Percentiles rank a stretch among this genome's conserved stretches.
Conservation (phyloP, 495 filamentous ascomycete species). For the Penicillium nucicola region DNA sequence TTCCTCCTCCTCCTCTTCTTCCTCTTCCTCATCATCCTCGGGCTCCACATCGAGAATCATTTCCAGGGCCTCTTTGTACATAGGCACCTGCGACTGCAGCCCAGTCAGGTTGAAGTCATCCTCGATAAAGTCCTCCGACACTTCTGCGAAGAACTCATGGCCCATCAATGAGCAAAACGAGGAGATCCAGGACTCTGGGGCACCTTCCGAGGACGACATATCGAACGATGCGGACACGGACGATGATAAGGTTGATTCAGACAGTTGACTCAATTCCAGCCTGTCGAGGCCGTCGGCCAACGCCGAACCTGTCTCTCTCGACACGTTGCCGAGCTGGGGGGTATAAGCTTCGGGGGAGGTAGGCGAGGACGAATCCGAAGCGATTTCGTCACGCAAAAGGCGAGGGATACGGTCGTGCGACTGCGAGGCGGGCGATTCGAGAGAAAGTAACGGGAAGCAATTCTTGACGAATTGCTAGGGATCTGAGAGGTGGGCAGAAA, state of each 20-base stretch:
- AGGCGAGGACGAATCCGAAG: slow-evolving; percentile 23
- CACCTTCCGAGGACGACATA: slow-evolving; percentile 72
- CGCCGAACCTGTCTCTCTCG: slow-evolving; percentile 50
- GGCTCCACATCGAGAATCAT: slow-evolving; percentile 99
- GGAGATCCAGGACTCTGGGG: slow-evolving; percentile 94
- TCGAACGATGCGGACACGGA: slow-evolving; percentile 48
- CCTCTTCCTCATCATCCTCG: slow-evolving; percentile 84
- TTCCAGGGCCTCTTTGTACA: slow-evolving; percentile 96
- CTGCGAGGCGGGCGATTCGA: background rate
- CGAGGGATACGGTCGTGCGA: slow-evolving; percentile 3
- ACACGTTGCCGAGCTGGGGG: slow-evolving; percentile 47
- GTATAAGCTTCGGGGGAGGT: slow-evolving; percentile 11
- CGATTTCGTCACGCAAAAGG: slow-evolving; percentile 26
- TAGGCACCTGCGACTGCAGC: slow-evolving; percentile 89
- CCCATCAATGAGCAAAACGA: slow-evolving; percentile 93
- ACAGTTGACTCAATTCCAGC: slow-evolving; percentile 52
- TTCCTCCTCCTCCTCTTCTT: slow-evolving; percentile 70
- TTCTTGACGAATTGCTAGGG: background rate
- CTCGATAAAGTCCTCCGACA: slow-evolving; percentile 98
- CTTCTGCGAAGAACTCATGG: slow-evolving; percentile 98
- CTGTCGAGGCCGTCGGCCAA: slow-evolving; percentile 51
- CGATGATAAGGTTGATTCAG: slow-evolving; percentile 46
- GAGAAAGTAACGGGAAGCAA: background rate
- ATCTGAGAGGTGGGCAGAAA: slow-evolving; percentile 18
- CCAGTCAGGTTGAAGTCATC: slow-evolving; percentile 99